Conservation (phyloP, 2,329 filamentous ascomycete genomes). For the Zopfia rhizophila region DNA sequence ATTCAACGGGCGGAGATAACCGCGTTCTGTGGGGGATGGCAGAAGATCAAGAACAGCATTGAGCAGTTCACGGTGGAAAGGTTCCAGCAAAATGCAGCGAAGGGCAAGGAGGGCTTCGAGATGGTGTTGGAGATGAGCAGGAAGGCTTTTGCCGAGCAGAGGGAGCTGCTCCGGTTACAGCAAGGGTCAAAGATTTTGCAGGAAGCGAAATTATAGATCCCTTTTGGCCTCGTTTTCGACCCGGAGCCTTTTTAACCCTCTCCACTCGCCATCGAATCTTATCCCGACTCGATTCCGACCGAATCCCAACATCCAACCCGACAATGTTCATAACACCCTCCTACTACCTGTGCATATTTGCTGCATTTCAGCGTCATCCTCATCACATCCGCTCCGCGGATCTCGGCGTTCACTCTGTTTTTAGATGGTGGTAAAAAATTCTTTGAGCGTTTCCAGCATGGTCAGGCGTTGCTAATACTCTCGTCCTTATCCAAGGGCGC, state of each 20-base stretch:
- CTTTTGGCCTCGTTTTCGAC: background rate
- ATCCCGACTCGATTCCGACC: background rate
- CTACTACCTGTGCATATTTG: constrained; percentile 5
- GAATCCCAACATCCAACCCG: background rate
- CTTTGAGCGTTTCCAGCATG: too few species aligned
- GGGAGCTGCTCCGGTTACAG: constrained; percentile 67
- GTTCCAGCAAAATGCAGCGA: constrained; percentile 90
- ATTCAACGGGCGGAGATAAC: constrained; percentile 92
- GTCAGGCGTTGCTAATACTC: too few species aligned
- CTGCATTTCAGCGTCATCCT: constrained; percentile 19
- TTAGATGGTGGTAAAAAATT: too few species aligned
- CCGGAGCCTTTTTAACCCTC: background rate
- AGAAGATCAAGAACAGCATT: constrained; percentile 95
- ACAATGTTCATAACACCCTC: constrained; percentile 4
- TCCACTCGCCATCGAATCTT: background rate
- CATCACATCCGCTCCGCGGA: too few species aligned
- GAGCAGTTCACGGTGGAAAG: constrained; percentile 89
- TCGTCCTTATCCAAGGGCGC: too few species aligned
- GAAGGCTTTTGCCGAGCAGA: constrained; percentile 90
- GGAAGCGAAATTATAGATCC: constrained; percentile 41
- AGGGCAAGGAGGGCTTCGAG: constrained; percentile 95
- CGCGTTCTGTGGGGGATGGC: constrained; percentile 94
- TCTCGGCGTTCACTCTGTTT: too few species aligned
- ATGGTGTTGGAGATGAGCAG: constrained; percentile 92
- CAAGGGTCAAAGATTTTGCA: constrained; percentile 44